Evolutionary conservation across 176 grass and related monocot genomes (phyloP).

Genomic region (Stipa capillata): DNA sequence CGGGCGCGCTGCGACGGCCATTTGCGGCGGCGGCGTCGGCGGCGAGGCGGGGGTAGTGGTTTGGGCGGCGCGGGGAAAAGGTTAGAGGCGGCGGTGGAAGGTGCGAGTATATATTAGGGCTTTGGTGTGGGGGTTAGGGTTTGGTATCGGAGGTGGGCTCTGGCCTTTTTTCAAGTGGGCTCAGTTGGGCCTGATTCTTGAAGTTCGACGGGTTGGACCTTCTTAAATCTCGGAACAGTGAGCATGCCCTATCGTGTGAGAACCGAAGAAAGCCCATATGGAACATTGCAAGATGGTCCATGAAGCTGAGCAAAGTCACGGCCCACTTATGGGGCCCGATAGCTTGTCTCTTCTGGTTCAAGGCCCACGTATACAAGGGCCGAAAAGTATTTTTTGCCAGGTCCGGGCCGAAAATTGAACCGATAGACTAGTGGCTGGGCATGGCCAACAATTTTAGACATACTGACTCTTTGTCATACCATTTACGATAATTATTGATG

Average conservation of each 20-base stretch:
- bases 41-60: not conserved
- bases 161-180: not conserved
- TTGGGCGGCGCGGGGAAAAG: not conserved
- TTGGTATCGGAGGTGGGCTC: not conserved
- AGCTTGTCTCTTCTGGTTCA: not conserved
- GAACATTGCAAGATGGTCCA: not conserved
- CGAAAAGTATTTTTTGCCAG: too few species aligned
- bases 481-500: too few species aligned
- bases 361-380: too few species aligned
- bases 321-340: not conserved
- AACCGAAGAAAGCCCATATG: not conserved
- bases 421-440: too few species aligned
- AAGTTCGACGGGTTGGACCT: not conserved
- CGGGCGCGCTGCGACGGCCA: slow-evolving; percentile 45
- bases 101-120: not conserved
- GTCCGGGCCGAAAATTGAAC: not conserved
- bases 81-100: not conserved
- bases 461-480: too few species aligned
- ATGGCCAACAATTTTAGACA: too few species aligned
- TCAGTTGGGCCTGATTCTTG: not conserved
- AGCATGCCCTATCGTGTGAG: not conserved
- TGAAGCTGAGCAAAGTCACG: not conserved
- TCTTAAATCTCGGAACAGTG: not conserved
- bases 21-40: slow-evolving; percentile 21
- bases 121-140: not conserved